These are phyloP conservation scores for Cordyceps cateniannulata DNA, from an alignment of 2,329 filamentous ascomycete genomes.

Conservation along the genomic window DNA sequence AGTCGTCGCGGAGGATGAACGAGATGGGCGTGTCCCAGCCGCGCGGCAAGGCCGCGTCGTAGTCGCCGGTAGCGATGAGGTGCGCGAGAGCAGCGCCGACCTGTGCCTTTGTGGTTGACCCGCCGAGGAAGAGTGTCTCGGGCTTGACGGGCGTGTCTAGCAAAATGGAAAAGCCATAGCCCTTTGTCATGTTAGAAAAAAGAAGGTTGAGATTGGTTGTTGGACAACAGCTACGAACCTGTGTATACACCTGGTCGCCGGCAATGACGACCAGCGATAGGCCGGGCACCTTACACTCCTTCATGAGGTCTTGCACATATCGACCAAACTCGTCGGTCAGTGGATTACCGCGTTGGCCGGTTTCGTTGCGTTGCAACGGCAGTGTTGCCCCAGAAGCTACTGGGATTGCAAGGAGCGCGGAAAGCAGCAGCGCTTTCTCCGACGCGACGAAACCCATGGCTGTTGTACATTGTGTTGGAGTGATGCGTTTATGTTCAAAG, in stretches of 20 bases:
- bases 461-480: too few species aligned
- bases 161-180: not conserved
- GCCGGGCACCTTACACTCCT: constrained; percentile 23
- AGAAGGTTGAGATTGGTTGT: too few species aligned
- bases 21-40: constrained; percentile 43
- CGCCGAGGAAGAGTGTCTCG: not conserved
- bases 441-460: too few species aligned
- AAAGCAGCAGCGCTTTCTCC: too few species aligned
- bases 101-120: not conserved
- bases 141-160: not conserved
- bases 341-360: too few species aligned
- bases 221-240: constrained; percentile 19
- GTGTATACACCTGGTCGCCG: constrained; percentile 19
- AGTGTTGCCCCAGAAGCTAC: too few species aligned
- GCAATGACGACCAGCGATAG: constrained; percentile 24
- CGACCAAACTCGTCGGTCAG: constrained; percentile 15
- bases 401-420: too few species aligned
- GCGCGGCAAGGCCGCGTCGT: not conserved
- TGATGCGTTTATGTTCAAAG: too few species aligned
- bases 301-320: constrained; percentile 15
- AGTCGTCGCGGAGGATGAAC: constrained; percentile 43
- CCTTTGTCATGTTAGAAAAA: not conserved
- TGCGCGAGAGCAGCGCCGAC: not conserved
- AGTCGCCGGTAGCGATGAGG: not conserved
- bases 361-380: too few species aligned